These are phyloP conservation scores for Ustilago sp. DNA, from an alignment of 1,284 basidiomycete genomes.

Conservation along the genomic window DNA sequence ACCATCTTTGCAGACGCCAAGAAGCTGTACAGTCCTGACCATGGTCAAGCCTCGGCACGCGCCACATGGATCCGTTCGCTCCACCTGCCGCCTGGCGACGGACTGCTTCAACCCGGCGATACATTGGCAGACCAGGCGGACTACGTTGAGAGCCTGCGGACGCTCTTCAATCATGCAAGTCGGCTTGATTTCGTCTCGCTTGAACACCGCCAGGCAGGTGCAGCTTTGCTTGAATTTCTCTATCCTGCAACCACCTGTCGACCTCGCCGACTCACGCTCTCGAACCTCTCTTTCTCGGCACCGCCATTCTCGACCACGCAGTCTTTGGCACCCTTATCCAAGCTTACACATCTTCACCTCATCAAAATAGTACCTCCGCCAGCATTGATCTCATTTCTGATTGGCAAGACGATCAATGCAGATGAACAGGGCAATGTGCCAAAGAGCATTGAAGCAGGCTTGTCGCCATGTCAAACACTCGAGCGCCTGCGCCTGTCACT, in stretches of 20 bases:
- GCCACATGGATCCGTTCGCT: conserved; percentile 20
- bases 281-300: conserved; percentile 42
- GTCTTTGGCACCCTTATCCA: conserved; percentile 34
- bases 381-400: conserved; percentile 38
- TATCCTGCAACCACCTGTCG: conserved; percentile 26
- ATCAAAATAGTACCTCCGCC: conserved; percentile 47
- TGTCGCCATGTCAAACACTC: conserved; percentile 26
- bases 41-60: background rate
- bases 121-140: conserved; percentile 35
- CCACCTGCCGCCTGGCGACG: conserved; percentile 37
- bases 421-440: conserved; percentile 38
- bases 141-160: conserved; percentile 34
- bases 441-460: conserved; percentile 18
- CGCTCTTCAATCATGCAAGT: conserved; percentile 29
- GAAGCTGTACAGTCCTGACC: conserved; percentile 1
- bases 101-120: conserved; percentile 36
- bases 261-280: conserved; percentile 36
- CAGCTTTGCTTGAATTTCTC: conserved; percentile 32
- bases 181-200: conserved; percentile 33
- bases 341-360: conserved; percentile 36
- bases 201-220: conserved; percentile 36
- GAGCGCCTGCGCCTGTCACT: conserved; percentile 37
- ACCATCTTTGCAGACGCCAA: conserved; percentile 23
- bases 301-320: conserved; percentile 33
- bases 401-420: conserved; percentile 28